Conservation (phyloP, 2,329 filamentous ascomycete genomes). For the Xylariaceae sp. region DNA sequence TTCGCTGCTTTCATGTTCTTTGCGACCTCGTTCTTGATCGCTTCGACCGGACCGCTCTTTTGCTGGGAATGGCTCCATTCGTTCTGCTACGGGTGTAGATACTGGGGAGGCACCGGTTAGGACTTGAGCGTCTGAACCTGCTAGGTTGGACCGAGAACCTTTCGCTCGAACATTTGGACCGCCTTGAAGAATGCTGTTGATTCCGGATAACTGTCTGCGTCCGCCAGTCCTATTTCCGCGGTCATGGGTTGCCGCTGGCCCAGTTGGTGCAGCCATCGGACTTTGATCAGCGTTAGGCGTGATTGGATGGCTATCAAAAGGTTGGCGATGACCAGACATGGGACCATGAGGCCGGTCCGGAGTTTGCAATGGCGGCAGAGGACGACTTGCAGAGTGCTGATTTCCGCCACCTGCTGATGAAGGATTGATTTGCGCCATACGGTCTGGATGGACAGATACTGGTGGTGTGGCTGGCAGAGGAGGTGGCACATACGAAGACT, state of each 20-base stretch:
- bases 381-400: conserved; percentile 23
- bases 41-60: conserved; percentile 34
- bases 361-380: conserved; percentile 30
- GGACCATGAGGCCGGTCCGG: conserved; percentile 31
- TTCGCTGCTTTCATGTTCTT: conserved; percentile 43
- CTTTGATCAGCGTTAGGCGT: conserved; percentile 24
- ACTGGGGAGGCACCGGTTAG: conserved; percentile 51
- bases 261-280: conserved; percentile 30
- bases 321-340: conserved; percentile 24
- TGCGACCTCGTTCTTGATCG: conserved; percentile 35
- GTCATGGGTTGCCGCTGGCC: conserved; percentile 31
- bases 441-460: conserved; percentile 38
- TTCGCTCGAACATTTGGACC: conserved; percentile 35
- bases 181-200: conserved; percentile 54
- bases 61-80: conserved; percentile 40
- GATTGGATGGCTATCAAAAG: conserved; percentile 18
- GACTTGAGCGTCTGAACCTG: conserved; percentile 53
- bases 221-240: conserved; percentile 37
- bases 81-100: conserved; percentile 47
- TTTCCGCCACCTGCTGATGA: conserved; percentile 21
- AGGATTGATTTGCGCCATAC: conserved; percentile 37
- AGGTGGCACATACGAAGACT: conserved; percentile 23
- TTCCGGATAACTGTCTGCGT: conserved; percentile 54
- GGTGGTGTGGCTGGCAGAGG: conserved; percentile 15
- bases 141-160: conserved; percentile 41